Conservation (phyloP, 371 early-diverging fungal genomes). For the Syncephalis fuscata region DNA sequence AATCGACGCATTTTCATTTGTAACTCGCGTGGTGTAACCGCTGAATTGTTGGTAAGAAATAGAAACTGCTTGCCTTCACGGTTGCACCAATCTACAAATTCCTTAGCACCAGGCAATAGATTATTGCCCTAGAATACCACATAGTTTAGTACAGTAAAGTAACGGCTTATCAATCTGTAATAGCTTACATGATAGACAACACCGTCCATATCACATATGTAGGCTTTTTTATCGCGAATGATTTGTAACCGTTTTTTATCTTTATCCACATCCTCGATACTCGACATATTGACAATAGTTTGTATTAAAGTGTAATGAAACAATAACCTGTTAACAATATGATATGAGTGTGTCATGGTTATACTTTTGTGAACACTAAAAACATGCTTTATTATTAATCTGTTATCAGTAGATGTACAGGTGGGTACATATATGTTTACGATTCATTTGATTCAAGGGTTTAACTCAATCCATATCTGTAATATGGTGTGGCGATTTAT, state of each 20-base stretch:
- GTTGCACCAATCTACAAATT: conserved; percentile 40
- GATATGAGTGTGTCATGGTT: too few species aligned
- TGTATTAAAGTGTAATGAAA: too few species aligned
- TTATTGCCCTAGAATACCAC: conserved; percentile 21
- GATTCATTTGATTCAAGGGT: too few species aligned
- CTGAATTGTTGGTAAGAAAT: conserved; percentile 52
- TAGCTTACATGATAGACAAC: conserved; percentile 41
- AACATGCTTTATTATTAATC: too few species aligned
- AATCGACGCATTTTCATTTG: conserved; percentile 35
- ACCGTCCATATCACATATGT: conserved; percentile 52
- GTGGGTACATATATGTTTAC: too few species aligned
- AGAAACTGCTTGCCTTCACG: conserved; percentile 38
- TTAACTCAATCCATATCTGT: conserved; percentile 7
- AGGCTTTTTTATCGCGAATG: conserved; percentile 40
- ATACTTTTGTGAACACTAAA: too few species aligned
- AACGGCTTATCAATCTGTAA: not conserved
- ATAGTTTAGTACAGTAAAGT: not conserved
- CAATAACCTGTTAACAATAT: too few species aligned
- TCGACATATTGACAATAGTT: too few species aligned
- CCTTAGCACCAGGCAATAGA: conserved; percentile 37
- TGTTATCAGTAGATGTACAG: too few species aligned
- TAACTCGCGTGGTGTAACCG: conserved; percentile 46
- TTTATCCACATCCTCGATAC: too few species aligned
- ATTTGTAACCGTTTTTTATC: too few species aligned
- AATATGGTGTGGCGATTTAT: too few species aligned